Conservation (phyloP, 2,329 filamentous ascomycete genomes). For the Aspergillus sp. region DNA sequence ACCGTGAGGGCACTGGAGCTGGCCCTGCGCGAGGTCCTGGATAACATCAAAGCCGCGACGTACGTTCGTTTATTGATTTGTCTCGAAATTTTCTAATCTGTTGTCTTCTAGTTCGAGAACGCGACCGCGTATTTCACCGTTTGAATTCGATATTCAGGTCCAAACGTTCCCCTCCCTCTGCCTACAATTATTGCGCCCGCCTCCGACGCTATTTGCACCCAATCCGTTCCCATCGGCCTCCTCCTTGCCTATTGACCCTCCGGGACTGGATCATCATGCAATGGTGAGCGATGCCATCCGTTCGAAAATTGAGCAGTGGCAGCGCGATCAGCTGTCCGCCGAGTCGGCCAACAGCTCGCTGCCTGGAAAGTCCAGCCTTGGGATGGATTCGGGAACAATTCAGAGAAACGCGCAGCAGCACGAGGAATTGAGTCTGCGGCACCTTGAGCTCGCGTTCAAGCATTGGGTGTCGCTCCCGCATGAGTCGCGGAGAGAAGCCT, state of each 20-base stretch:
- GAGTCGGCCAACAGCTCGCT: slow-evolving; percentile 43
- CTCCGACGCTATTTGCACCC: slow-evolving; percentile 77
- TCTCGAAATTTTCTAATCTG: not conserved
- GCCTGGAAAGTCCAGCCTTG: slow-evolving; percentile 36
- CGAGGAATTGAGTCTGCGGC: slow-evolving; percentile 69
- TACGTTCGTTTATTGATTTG: slow-evolving; percentile 45
- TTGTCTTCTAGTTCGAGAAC: slow-evolving; percentile 43
- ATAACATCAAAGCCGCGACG: slow-evolving; percentile 80
- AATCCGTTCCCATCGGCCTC: slow-evolving; percentile 74
- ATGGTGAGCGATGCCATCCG: slow-evolving; percentile 68
- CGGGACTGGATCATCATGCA: slow-evolving; percentile 70
- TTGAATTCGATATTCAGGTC: slow-evolving; percentile 80
- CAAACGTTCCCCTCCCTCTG: slow-evolving; percentile 85
- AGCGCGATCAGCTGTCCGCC: slow-evolving; percentile 43
- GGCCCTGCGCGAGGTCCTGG: slow-evolving; percentile 77
- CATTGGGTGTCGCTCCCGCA: slow-evolving; percentile 69
- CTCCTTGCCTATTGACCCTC: slow-evolving; percentile 79
- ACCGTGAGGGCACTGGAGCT: slow-evolving; percentile 81
- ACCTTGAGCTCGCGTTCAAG: slow-evolving; percentile 73
- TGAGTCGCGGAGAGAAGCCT: slow-evolving; percentile 51
- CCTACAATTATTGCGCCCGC: slow-evolving; percentile 75
- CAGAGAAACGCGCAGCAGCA: slow-evolving; percentile 57
- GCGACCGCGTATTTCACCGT: slow-evolving; percentile 48
- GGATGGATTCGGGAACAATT: slow-evolving; percentile 37
- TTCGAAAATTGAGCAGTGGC: slow-evolving; percentile 68